Base-by-base conservation (phyloP, 2,329 filamentous ascomycete genomes). In the Colletotrichum sp. region DNA sequence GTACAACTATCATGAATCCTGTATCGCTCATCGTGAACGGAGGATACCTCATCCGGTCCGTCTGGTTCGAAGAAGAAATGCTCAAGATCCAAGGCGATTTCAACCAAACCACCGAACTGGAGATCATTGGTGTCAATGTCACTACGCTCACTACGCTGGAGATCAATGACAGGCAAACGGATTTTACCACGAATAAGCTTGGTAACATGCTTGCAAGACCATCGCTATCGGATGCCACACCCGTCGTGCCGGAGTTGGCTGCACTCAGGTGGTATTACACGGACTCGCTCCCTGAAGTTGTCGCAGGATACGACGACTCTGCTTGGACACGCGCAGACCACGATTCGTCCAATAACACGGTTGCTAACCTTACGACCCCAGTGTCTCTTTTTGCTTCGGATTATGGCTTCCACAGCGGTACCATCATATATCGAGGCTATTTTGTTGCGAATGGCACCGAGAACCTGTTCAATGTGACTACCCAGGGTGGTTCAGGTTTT, bases 381-480 rank as follows among this genome's bases (percentile, higher is more conserved):
- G 92, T 90, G 0, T 92, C 91, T 0, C 88, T 96, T 0, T 95
- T 93, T 79, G 88, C 88, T 1, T 90, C 90, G 18, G 94, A 96
- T 82, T 96, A 96, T 79, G 94, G 94, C 28, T 96, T 92, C 83
- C 88, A 94, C 81, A 89, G 91, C 0, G 94, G 94, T 4, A 90
- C 90, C 2, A 86, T 96, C 0, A 78, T 96, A 63, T 96, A 91
- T 85, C 90, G 94, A 3, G 94, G 94, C 0, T 88, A 91, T 77
- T 96, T 96, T 81, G 88, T 85, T 1, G 91, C 94, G 6, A 89
- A 86, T 2, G 93, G 93, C 18, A 84, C 87, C 2, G 93, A 95
- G 77, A 85, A 86, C 0, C 85, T 84, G 0, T 84, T 96, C 61
- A 88, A 84, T 75, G 81, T 94, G 21, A 85, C 85, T 58, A 93